Evolutionary conservation across 2,329 filamentous ascomycete genomes (phyloP).

Genomic region (Pleoardoris graminearum): DNA sequence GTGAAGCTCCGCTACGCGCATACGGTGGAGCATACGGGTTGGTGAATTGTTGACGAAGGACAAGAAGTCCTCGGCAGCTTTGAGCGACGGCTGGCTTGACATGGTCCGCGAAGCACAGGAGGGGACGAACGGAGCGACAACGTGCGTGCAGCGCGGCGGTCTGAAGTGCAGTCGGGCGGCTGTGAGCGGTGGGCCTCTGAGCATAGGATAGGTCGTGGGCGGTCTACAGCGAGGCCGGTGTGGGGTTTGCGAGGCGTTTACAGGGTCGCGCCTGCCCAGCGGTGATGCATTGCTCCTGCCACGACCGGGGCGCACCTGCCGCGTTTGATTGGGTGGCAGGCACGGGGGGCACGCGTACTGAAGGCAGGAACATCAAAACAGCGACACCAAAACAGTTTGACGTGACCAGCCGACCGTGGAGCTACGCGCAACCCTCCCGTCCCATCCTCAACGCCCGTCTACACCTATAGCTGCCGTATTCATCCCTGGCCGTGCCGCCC

Average conservation of each 20-base stretch:
- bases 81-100: constrained; percentile 46
- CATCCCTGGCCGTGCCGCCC: neutral
- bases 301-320: constrained; percentile 6
- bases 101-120: constrained; percentile 33
- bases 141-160: constrained; percentile 11
- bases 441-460: neutral
- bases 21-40: constrained; percentile 66
- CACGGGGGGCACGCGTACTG: constrained; percentile 13
- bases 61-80: constrained; percentile 76
- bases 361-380: constrained; percentile 27
- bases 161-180: constrained; percentile 21
- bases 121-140: constrained; percentile 18
- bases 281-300: constrained; percentile 9
- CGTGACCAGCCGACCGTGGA: constrained; percentile 11
- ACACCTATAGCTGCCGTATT: neutral
- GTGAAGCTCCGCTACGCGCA: constrained; percentile 5
- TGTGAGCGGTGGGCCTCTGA: constrained; percentile 10
- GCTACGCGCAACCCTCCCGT: constrained; percentile 14
- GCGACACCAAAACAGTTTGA: constrained; percentile 28
- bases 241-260: constrained; percentile 7
- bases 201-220: constrained; percentile 17
- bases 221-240: constrained; percentile 14
- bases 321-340: constrained; percentile 25
- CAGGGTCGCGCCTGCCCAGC: constrained; percentile 10
- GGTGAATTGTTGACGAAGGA: constrained; percentile 94